A percentile compares a stretch with the other conserved stretches of the same genome.
Evolutionary conservation across 768 basidiomycete species (phyloP).

Genomic region (Tephrocybe sp.): DNA sequence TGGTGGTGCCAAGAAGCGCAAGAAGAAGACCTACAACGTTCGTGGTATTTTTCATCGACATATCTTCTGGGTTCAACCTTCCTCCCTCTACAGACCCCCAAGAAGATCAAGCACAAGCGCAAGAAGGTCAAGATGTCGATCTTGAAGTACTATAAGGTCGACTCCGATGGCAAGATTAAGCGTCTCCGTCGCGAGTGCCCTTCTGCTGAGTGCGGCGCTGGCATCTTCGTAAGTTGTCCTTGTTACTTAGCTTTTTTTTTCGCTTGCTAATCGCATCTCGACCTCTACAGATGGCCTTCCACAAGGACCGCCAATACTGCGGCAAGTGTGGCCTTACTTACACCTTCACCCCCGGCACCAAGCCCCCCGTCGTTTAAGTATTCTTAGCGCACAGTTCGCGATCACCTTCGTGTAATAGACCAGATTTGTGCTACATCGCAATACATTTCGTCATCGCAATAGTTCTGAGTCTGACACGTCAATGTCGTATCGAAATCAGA

Average conservation of each 20-base stretch:
- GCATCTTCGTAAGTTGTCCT: conserved; percentile 71
- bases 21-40: conserved; percentile 99
- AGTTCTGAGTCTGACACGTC: too few relatives aligned
- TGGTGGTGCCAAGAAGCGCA: conserved; percentile 99
- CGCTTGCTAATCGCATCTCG: conserved; percentile 18
- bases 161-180: conserved; percentile 99
- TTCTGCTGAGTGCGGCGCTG: conserved; percentile 79
- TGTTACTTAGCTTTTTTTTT: background rate
- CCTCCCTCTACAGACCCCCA: conserved; percentile 68
- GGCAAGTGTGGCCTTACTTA: conserved; percentile 92
- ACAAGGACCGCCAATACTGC: conserved; percentile 97
- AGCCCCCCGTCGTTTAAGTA: conserved; percentile 67
- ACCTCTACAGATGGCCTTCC: conserved; percentile 87
- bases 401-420: background rate
- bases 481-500: too few relatives aligned
- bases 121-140: conserved; percentile 99
- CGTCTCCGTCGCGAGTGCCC: conserved; percentile 97
- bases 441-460: background rate
- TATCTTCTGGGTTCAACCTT: background rate
- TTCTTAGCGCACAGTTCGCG: background rate
- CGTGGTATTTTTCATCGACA: conserved; percentile 22
- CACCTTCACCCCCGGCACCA: conserved; percentile 79
- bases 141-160: conserved; percentile 99
- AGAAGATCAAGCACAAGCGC: conserved; percentile 99
- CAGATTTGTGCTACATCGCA: background rate